Evolutionary conservation across 2,329 filamentous ascomycete genomes (phyloP), one percentile per base, ranked within the genome.

Genomic region (Fusarium hostae): DNA sequence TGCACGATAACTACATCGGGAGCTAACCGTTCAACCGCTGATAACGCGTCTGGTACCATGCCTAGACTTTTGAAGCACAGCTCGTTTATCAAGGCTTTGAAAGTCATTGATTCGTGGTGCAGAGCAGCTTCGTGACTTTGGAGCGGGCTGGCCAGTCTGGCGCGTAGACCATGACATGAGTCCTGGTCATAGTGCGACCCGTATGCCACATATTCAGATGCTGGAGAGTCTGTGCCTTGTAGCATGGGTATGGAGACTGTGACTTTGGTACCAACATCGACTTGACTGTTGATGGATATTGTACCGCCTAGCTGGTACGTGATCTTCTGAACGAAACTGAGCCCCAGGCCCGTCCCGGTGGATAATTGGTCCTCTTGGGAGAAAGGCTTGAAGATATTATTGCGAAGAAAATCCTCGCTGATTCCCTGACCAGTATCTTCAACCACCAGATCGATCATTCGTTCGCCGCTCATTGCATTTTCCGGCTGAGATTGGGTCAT

Each of bases 341-440:
- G 80, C 0, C 91, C 91, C 0, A 93, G 80, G 0, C 91, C 90
- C 1, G 87, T 87, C 0, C 91, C 90, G 0, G 86, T 85, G 0
- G 86, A 83, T 4, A 92, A 78, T 0, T 82, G 80, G 51, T 91
- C 85, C 74, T 93, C 91, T 70, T 93, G 91, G 0, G 84, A 79
- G 66, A 92, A 92, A 0, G 90, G 88, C 0, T 85, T 87, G 72
- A 90, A 93, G 0, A 92, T 78, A 18, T 85, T 84, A 12, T 87
- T 85, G n/a, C 85, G 83, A 16, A 92, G 80, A 70, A 88, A 93
- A 11, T 91, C 87, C 13, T 87, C 82, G 0, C 86, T 86, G 43
- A 93, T 93, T 3, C 91, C 91, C 43, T 84, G 85, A 1, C 91
- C 91, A 0, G 90, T 90, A 72, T 93, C 91, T 0, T 83, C 81